Percentiles rank a stretch among this genome's conserved stretches.
These are phyloP conservation scores for Pseudogymnoascus sp. DNA, from an alignment of 2,329 filamentous ascomycete species.

Conservation along the genomic window DNA sequence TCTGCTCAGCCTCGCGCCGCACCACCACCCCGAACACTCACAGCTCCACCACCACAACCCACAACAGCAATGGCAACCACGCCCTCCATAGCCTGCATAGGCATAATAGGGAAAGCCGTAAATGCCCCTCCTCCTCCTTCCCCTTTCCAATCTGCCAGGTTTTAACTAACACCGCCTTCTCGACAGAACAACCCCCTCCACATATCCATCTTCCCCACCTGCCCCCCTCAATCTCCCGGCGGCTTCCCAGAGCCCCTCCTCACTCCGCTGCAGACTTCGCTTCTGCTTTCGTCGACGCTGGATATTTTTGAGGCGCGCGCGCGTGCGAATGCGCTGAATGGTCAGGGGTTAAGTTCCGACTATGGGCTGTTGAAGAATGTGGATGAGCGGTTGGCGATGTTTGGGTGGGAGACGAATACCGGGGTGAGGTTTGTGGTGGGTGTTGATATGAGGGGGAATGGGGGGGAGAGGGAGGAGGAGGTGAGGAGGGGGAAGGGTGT, in stretches of 20 bases:
- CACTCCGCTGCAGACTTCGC: constrained; percentile 80
- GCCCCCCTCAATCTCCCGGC: constrained; percentile 33
- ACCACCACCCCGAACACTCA: constrained; percentile 4
- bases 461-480: constrained; percentile 14
- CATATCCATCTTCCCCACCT: constrained; percentile 73
- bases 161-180: background rate
- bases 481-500: constrained; percentile 25
- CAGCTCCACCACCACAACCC: constrained; percentile 12
- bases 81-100: constrained; percentile 86
- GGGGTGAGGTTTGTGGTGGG: constrained; percentile 85
- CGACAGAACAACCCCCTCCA: constrained; percentile 90
- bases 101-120: constrained; percentile 90
- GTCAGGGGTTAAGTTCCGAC: constrained; percentile 63
- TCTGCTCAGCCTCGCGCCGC: background rate
- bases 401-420: constrained; percentile 95
- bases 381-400: constrained; percentile 87
- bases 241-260: constrained; percentile 47
- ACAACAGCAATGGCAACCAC: constrained; percentile 51
- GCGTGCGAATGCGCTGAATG: constrained; percentile 54
- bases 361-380: constrained; percentile 87
- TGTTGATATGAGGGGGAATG: constrained; percentile 78
- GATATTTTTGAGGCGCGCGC: constrained; percentile 88
- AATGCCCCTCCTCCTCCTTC: constrained; percentile 22
- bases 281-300: constrained; percentile 83
- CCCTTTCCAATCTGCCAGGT: background rate